Base-by-base conservation (phyloP, 306 rosid species). In the Prunus dulcis region DNA sequence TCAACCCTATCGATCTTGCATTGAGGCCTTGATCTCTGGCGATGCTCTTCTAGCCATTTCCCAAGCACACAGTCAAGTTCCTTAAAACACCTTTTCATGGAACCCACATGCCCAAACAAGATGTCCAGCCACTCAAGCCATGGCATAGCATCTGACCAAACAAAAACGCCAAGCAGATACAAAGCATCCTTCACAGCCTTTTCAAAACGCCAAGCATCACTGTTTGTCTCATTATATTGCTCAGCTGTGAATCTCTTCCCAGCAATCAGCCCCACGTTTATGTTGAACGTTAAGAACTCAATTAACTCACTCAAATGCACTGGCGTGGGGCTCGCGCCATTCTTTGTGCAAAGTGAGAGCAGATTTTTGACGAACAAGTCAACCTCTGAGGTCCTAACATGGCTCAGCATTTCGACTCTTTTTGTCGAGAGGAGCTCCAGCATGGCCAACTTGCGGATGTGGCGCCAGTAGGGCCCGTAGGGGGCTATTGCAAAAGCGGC, bases 391-490 rank as follows among this genome's bases (percentile, higher is more conserved):
- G 67, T 82, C 45, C 89, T 76, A 0, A 85, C 79, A 51, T 85
- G 89, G 56, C 74, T 83, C 2, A 85, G 82, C 69, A 58, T 57
- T 19, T 91, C 77, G 52, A 88, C 84, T 14, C 81, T 30, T 12
- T 46, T 76, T 41, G 25, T 53, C 0, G 87, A 83, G 12, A 83
- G 83, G 12, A 83, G 84, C 63, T 80, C 82, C 2, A 76, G 65
- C 2, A 14, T 62, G 79, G 76, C 76, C 22, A 87, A 60, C 69
- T 89, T 91, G 7, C 97, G 84, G 9, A 84, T 28, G 1, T 91
- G 80, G 3, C 94, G 84, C 93, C 97, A 91, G 46, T 87, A 91
- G 12, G 60, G 30, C 3, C 93, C 97, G 32, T 91, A 83, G 0
- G 97, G 89, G 2, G 97, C 81, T 6, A 89, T 66, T 1, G 81